Base-by-base conservation (phyloP, 129 eudicot genomes). In the Pseudognaphalium luteoalbum region DNA sequence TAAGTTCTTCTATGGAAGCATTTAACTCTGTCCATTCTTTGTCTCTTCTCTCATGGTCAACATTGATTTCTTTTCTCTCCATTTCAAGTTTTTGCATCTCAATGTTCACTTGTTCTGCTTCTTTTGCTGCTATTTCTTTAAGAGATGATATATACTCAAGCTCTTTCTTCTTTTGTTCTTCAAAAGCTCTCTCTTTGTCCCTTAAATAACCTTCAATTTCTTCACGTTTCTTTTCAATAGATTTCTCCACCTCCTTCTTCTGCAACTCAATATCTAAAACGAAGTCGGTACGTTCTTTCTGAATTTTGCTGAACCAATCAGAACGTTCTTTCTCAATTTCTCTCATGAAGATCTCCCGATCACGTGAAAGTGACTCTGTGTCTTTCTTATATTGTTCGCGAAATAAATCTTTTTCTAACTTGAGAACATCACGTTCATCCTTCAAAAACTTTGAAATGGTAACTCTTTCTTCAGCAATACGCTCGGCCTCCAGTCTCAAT, bases 21-120 rank as follows among this genome's bases (percentile, higher is more conserved):
- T 84, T 91, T 15, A 94, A 76, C 74, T 94, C 99, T 6, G 86
- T 85, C 97, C 99, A 94, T 76, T 91, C 99, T 66, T 82, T 86
- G 78, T 87, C 96, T 71, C 99, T 88, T 74, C 85, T 83, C 70
- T 91, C 96, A 65, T 93, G 96, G 77, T 91, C 97, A 76, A 86
- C 32, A 73, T 73, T 87, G 68, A 94, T 89, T 76, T 89, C 92
- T 74, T 80, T 84, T 74, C 97, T 91, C 76, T 91, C 90, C 5
- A 54, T 50, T 25, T 84, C 96, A 78, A 94, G 94, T 68, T 84
- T 84, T 66, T 78, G 75, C 90, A 91, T 77, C 75, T 89, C 96
- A 11, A 78, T 37, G 72, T 86, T 88, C 50, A 91, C 88, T 76
- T 81, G 93, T 70, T 94, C 92, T 4, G 86, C 74, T 76, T 94